phyloP scores from a whole-genome alignment of 768 basidiomycete genomes.

The Asterophora parasitica region DNA sequence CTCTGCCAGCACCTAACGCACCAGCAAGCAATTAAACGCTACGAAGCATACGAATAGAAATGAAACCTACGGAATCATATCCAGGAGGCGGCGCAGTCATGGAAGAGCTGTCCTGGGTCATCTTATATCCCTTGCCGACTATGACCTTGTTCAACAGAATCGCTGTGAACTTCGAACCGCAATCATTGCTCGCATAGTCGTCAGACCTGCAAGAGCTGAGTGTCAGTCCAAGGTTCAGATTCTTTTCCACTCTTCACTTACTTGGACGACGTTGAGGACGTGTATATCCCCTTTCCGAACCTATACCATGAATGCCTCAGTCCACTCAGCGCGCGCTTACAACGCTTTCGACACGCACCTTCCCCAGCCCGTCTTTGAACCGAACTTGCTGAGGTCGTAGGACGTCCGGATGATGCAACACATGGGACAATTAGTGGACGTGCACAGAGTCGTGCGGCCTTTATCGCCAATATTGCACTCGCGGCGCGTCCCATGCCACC shows the following conservation, averaged over 20 bases:
- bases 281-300: constrained; percentile 69
- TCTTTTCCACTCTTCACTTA: constrained; percentile 19
- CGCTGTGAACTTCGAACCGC: constrained; percentile 51
- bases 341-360: constrained; percentile 31
- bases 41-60: background rate
- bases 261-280: constrained; percentile 78
- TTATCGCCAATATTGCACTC: constrained; percentile 62
- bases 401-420: constrained; percentile 63
- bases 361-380: constrained; percentile 72
- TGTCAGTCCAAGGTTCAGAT: too few species aligned
- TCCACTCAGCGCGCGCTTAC: background rate
- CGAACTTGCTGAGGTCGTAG: constrained; percentile 57
- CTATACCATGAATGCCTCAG: constrained; percentile 25
- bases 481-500: constrained; percentile 71
- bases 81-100: constrained; percentile 57
- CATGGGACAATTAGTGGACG: constrained; percentile 53
- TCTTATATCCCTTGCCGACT: constrained; percentile 65
- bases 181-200: constrained; percentile 62
- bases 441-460: constrained; percentile 51
- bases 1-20: constrained; percentile 57
- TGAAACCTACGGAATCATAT: constrained; percentile 56
- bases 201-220: constrained; percentile 40
- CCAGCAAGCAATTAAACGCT: constrained; percentile 1
- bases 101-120: constrained; percentile 51
- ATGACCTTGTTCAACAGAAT: constrained; percentile 74